Evolutionary conservation across 331 rosid genomes (phyloP).

Genomic region (Quercus phellos): DNA sequence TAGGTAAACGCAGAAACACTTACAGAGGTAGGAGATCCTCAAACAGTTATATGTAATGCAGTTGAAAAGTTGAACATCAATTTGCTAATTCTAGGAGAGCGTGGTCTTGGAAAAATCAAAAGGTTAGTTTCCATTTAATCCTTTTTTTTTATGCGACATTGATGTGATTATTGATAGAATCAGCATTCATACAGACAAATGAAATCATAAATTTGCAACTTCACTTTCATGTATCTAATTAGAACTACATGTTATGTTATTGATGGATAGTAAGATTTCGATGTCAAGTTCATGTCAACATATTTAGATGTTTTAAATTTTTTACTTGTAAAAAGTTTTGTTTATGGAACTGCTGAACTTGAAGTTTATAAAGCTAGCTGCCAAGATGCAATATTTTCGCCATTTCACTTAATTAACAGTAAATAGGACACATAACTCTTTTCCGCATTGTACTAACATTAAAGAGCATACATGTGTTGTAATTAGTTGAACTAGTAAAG

Average conservation of each 20-base stretch:
- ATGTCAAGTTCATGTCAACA: background rate
- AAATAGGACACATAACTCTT: background rate
- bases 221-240: background rate
- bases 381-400: background rate
- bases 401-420: background rate
- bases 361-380: background rate
- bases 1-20: conserved; percentile 35
- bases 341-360: background rate
- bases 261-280: background rate
- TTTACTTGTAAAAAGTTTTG: background rate
- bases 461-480: no score
- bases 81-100: conserved; percentile 46
- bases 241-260: background rate
- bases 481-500: no score
- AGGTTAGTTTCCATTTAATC: conserved; percentile 17
- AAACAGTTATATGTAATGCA: conserved; percentile 34
- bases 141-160: background rate
- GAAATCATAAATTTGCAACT: background rate
- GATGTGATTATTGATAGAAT: background rate
- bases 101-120: conserved; percentile 32
- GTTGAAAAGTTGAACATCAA: conserved; percentile 34
- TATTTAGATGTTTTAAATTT: background rate
- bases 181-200: background rate
- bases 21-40: conserved; percentile 45
- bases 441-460: background rate